Conservation (phyloP, 805 yeast genomes). For the Ogataea pignaliae region DNA sequence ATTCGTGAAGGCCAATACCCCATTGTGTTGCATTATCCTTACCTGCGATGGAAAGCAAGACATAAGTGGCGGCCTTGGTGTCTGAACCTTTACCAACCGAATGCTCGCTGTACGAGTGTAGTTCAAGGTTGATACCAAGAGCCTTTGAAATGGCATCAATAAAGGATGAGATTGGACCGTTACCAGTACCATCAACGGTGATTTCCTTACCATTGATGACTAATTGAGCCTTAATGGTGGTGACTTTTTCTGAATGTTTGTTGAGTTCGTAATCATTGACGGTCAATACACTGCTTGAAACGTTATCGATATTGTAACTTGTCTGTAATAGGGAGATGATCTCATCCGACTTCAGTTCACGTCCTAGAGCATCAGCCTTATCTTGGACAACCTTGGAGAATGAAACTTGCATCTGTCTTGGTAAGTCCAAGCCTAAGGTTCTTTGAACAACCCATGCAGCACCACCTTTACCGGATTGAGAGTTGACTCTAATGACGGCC, state of each 20-base stretch:
- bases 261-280: constrained; percentile 39
- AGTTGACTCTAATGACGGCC: constrained; percentile 78
- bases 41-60: constrained; percentile 31
- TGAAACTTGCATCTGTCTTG: constrained; percentile 64
- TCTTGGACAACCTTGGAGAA: constrained; percentile 63
- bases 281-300: constrained; percentile 30
- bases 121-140: constrained; percentile 53
- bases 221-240: constrained; percentile 40
- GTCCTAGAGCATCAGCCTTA: constrained; percentile 60
- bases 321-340: constrained; percentile 52
- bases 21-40: constrained; percentile 38
- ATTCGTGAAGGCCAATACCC: constrained; percentile 94
- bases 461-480: constrained; percentile 88
- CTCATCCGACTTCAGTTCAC: constrained; percentile 67
- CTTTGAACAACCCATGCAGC: constrained; percentile 78
- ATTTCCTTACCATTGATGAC: constrained; percentile 30
- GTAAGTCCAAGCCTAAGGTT: constrained; percentile 67
- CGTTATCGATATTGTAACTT: constrained; percentile 46
- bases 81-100: constrained; percentile 67
- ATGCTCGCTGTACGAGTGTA: constrained; percentile 66
- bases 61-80: constrained; percentile 72
- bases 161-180: constrained; percentile 76
- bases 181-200: constrained; percentile 55
- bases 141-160: constrained; percentile 56
- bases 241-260: constrained; percentile 35